Conservation (phyloP, 176 grass and related monocot species). For the Themeda triandra region DNA sequence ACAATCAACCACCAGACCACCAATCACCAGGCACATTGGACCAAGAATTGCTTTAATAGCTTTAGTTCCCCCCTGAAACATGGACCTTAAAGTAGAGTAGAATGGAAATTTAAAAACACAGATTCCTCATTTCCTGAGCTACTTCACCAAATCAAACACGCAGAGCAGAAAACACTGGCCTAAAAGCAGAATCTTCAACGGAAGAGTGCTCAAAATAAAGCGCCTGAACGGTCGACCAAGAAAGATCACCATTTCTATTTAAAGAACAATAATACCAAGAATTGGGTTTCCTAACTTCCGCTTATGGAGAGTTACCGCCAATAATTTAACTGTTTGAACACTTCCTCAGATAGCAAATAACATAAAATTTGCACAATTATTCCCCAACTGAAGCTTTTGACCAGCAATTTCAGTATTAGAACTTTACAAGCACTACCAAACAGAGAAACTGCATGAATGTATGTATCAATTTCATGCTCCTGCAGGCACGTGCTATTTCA, state of each 20-base stretch:
- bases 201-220: background rate
- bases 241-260: background rate
- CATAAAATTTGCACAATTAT: background rate
- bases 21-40: conserved; percentile 9
- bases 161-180: background rate
- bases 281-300: background rate
- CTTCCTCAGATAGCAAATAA: background rate
- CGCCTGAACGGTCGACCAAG: background rate
- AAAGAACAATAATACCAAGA: background rate
- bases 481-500: background rate
- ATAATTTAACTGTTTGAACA: background rate
- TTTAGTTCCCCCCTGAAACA: background rate
- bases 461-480: background rate
- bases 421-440: background rate
- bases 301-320: background rate
- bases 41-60: background rate
- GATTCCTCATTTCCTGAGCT: background rate
- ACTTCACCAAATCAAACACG: background rate
- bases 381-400: background rate
- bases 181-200: conserved; percentile 7
- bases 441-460: background rate
- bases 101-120: conserved; percentile 1
- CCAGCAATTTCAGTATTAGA: background rate
- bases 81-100: background rate
- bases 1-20: conserved; percentile 18